Evolutionary conservation across 306 rosid genomes (phyloP).

Genomic region (Nissolia schottii): DNA sequence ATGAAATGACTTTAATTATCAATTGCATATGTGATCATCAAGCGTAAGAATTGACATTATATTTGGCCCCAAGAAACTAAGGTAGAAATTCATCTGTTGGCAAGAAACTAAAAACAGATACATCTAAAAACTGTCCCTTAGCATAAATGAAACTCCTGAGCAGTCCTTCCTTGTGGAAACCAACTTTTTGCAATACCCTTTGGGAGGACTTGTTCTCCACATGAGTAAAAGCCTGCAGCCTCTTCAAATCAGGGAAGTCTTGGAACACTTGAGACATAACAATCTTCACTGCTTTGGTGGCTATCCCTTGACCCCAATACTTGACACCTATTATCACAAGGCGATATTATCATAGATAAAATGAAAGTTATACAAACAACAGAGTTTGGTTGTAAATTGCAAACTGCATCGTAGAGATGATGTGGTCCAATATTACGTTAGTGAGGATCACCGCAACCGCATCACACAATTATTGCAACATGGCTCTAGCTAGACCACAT

Average conservation of each 20-base stretch:
- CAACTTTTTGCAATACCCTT: constrained; percentile 52
- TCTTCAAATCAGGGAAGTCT: constrained; percentile 33
- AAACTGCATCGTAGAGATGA: too few species aligned
- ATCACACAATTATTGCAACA: too few species aligned
- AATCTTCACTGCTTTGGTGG: constrained; percentile 35
- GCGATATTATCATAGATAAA: too few species aligned
- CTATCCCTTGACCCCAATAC: constrained; percentile 48
- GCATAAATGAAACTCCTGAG: constrained; percentile 29
- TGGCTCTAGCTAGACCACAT: too few species aligned
- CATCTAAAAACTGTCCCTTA: constrained; percentile 34
- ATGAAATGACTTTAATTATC: background rate
- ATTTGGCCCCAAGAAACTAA: background rate
- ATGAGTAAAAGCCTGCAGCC: constrained; percentile 35
- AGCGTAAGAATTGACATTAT: background rate
- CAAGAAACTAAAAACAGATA: constrained; percentile 23
- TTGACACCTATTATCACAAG: too few species aligned
- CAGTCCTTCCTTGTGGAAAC: constrained; percentile 45
- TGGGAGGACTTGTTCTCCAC: constrained; percentile 45
- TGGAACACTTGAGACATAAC: constrained; percentile 37
- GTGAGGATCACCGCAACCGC: too few species aligned
- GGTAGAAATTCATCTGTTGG: constrained; percentile 17
- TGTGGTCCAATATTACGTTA: too few species aligned
- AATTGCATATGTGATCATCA: background rate
- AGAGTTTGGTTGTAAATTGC: too few species aligned
- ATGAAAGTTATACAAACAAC: too few species aligned